Percentiles rank a stretch among this genome's conserved stretches.
These are phyloP conservation scores for Dactylellina cionopaga DNA, from an alignment of 2,329 filamentous ascomycete genomes.

Conservation along the genomic window DNA sequence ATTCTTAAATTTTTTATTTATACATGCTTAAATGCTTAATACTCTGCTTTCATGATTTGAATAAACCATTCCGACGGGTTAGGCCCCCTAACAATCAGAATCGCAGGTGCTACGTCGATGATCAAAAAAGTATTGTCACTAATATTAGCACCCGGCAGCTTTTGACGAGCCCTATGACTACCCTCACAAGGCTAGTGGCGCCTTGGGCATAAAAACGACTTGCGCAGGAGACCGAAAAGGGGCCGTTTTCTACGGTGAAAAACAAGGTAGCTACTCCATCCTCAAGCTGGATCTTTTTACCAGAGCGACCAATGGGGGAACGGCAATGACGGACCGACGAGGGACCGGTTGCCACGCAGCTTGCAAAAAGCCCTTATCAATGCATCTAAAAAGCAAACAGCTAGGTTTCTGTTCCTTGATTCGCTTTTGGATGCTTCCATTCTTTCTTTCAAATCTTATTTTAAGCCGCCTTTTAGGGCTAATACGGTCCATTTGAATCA, in stretches of 20 bases:
- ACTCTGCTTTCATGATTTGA: constrained; percentile 13
- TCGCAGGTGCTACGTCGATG: constrained; percentile 7
- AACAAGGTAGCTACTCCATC: not conserved
- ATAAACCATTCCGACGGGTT: constrained; percentile 11
- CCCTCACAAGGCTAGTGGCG: not conserved
- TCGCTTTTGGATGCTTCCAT: constrained; percentile 19
- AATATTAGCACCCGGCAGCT: not conserved
- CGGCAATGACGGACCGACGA: constrained; percentile 34
- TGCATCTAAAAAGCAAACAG: constrained; percentile 27
- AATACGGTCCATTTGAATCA: too few relatives aligned
- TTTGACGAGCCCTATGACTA: not conserved
- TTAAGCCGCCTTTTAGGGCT: constrained; percentile 26
- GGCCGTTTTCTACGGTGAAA: constrained; percentile 1
- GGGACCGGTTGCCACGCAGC: not conserved
- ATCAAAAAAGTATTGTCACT: constrained; percentile 8
- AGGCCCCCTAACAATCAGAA: constrained; percentile 11
- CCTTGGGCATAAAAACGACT: constrained; percentile 6
- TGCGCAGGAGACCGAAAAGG: constrained; percentile 6
- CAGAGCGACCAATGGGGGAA: constrained; percentile 29
- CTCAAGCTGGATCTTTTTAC: not conserved
- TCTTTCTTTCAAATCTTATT: constrained; percentile 26
- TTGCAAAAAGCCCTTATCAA: constrained; percentile 6
- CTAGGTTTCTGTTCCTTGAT: constrained; percentile 18
- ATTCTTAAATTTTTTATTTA: constrained; percentile 1
- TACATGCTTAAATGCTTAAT: constrained; percentile 6